These are phyloP conservation scores for Phaeotremella skinneri DNA, from an alignment of 768 basidiomycete species.

Conservation along the genomic window DNA sequence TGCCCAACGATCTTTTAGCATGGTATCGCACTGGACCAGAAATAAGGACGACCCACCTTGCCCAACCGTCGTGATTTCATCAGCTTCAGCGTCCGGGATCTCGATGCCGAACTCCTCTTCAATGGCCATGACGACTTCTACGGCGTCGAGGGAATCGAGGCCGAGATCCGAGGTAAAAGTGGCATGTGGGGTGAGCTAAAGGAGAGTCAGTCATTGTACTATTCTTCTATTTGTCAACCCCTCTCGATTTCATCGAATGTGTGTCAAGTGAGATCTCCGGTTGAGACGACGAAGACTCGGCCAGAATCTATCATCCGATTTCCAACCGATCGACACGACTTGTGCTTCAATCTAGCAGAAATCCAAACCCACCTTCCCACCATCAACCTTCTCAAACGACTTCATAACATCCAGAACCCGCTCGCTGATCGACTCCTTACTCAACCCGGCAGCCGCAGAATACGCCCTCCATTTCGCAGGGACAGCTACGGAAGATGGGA, in stretches of 20 bases:
- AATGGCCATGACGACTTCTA: slow-evolving; percentile 98
- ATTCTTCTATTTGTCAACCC: too few relatives aligned
- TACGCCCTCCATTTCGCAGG: slow-evolving; percentile 51
- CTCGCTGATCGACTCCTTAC: slow-evolving; percentile 65
- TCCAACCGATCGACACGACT: background rate
- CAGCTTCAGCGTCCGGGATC: slow-evolving; percentile 95
- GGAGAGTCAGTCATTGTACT: background rate
- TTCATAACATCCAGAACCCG: slow-evolving; percentile 80
- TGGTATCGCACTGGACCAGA: background rate
- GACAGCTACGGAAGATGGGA: slow-evolving; percentile 19
- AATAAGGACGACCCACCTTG: slow-evolving; percentile 63
- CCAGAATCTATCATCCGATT: background rate
- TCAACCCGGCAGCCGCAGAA: slow-evolving; percentile 66
- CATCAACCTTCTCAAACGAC: slow-evolving; percentile 84
- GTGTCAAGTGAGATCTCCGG: too few relatives aligned
- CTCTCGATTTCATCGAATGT: too few relatives aligned
- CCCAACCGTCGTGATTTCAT: slow-evolving; percentile 84
- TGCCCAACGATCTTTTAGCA: background rate
- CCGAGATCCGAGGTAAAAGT: slow-evolving; percentile 80
- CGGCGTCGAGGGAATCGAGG: slow-evolving; percentile 91
- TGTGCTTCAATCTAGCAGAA: background rate
- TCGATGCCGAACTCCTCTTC: slow-evolving; percentile 99
- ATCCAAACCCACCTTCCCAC: slow-evolving; percentile 61
- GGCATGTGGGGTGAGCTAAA: slow-evolving; percentile 64
- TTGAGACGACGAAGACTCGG: too few relatives aligned